Evolutionary conservation across 352 stramenopile species (phyloP).

Genomic region (Hyaloperonospora brassicae): DNA sequence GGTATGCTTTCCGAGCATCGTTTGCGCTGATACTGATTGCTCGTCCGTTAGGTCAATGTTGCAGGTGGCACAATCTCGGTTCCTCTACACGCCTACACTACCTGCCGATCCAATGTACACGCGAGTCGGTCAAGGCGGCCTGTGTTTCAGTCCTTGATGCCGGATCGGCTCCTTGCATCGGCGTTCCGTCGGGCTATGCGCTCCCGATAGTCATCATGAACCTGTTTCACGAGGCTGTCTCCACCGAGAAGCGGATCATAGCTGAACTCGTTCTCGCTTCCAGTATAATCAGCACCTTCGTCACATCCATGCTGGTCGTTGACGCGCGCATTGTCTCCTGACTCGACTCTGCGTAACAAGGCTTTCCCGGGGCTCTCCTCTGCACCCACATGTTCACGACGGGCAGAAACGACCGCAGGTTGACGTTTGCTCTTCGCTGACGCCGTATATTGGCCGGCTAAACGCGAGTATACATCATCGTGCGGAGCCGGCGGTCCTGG

Average conservation of each 20-base stretch:
- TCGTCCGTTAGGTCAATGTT: no score
- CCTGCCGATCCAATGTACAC: no score
- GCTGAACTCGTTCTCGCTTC: conserved; percentile 45
- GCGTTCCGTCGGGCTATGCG: conserved; percentile 46
- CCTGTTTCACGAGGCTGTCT: conserved; percentile 54
- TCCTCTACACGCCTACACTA: no score
- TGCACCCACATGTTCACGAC: conserved; percentile 32
- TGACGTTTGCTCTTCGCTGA: conserved; percentile 80
- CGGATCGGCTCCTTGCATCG: conserved; percentile 9
- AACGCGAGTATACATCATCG: conserved; percentile 70
- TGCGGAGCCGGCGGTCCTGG: conserved; percentile 39
- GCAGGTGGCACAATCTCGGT: no score
- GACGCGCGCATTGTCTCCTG: conserved; percentile 21
- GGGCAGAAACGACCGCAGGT: conserved; percentile 20
- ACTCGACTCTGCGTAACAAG: conserved; percentile 12
- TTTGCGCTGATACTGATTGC: no score
- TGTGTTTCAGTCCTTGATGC: no score
- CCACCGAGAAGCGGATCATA: conserved; percentile 65
- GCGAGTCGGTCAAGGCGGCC: no score
- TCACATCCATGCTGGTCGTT: conserved; percentile 19
- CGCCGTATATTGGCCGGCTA: conserved; percentile 74
- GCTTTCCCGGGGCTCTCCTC: conserved; percentile 22
- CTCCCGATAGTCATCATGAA: conserved; percentile 72
- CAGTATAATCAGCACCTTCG: conserved; percentile 23
- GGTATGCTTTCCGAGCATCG: no score